These are phyloP conservation scores for Monilinia fructicola DNA, from an alignment of 2,329 filamentous ascomycete genomes.

Conservation along the genomic window DNA sequence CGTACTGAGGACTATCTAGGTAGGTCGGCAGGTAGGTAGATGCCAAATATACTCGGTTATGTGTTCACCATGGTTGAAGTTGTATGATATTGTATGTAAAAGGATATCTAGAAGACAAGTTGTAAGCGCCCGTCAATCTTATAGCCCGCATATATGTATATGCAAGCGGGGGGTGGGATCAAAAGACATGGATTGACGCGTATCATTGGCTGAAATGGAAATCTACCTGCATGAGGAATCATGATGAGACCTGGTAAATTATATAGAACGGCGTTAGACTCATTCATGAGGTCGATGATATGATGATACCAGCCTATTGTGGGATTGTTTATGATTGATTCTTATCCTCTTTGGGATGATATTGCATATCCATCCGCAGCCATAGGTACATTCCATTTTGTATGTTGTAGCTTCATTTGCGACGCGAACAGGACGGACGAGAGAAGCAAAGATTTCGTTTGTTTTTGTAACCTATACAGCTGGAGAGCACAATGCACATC, in stretches of 20 bases:
- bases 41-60: neutral
- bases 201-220: slow-evolving; percentile 1
- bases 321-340: neutral
- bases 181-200: slow-evolving; percentile 16
- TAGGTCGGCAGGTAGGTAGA: neutral
- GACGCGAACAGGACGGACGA: no score
- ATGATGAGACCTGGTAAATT: neutral
- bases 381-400: no score
- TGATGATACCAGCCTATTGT: slow-evolving; percentile 7
- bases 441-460: slow-evolving; percentile 7
- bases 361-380: no score
- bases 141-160: slow-evolving; percentile 5
- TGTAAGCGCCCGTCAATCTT: slow-evolving; percentile 20
- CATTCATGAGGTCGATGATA: neutral
- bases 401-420: no score
- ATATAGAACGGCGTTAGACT: slow-evolving; percentile 1
- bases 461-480: neutral
- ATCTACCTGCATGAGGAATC: slow-evolving; percentile 1
- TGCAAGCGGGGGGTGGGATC: slow-evolving; percentile 18
- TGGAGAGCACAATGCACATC: no score
- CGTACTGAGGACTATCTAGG: neutral
- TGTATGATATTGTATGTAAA: neutral
- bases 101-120: neutral
- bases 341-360: neutral
- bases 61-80: slow-evolving; percentile 9